phyloP scores from a whole-genome alignment of 106 monocot genomes.

The Dioscorea alata region DNA sequence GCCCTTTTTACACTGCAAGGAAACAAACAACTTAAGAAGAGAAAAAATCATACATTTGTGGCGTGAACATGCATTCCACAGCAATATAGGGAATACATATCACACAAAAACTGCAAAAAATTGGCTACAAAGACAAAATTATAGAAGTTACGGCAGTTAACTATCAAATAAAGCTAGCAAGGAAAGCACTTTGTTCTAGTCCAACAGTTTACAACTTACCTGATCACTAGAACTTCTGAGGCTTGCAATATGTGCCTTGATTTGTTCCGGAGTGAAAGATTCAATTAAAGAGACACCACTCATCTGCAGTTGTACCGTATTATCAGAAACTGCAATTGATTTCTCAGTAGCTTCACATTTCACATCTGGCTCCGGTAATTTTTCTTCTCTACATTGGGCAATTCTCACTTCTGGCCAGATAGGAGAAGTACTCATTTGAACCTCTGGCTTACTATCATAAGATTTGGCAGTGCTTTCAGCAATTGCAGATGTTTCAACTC shows the following conservation, averaged over 20 bases:
- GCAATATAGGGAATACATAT: no score
- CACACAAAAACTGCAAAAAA: background rate
- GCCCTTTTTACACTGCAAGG: slow-evolving; percentile 16
- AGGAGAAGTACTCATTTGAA: background rate
- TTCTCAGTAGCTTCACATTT: background rate
- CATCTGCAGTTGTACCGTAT: slow-evolving; percentile 1
- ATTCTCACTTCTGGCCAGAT: background rate
- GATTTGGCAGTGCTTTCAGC: background rate
- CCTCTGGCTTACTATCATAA: background rate
- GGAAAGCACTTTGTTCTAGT: no score
- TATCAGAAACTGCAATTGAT: background rate
- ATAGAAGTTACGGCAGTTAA: no score
- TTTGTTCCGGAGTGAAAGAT: slow-evolving; percentile 23
- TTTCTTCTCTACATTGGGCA: no score
- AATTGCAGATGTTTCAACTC: no score
- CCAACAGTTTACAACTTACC: slow-evolving; percentile 8
- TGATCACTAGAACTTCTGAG: slow-evolving; percentile 11
- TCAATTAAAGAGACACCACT: slow-evolving; percentile 30
- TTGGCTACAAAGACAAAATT: background rate
- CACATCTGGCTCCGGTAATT: background rate
- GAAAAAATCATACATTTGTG: no score
- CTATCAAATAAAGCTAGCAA: no score
- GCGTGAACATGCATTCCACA: no score
- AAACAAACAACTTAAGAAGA: background rate
- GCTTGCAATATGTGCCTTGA: slow-evolving; percentile 22